Evolutionary conservation across 768 basidiomycete genomes (phyloP), one percentile per base, ranked within the genome.

Genomic region (Tulasnella sp.): DNA sequence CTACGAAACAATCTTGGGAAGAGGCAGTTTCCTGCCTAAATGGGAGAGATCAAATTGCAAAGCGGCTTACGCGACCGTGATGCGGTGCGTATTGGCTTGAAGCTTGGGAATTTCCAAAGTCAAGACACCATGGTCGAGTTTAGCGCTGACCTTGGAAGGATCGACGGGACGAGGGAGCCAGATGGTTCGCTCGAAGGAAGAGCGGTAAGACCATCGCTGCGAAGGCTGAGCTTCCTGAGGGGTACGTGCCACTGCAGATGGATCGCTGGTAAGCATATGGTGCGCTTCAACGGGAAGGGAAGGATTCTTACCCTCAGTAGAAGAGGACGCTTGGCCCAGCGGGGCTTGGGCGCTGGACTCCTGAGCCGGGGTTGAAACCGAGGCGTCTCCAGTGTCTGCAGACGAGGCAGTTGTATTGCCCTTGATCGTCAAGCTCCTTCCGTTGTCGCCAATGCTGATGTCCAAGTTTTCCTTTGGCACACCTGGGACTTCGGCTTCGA

Each of bases 401-500:
- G 37, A 37, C 7, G 45, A 46, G 17, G 23, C 17, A 6, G 45
- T 27, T 11, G 45, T 45, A 19, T 57, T 51, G 19, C 51, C 57
- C 39, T 61, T 51, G 17, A 61, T 59, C 29, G 49, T 39, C 23
- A 61, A 41, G 41, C 57, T 61, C 46, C 39, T 17, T 12, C 59
- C 59, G 42, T 52, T 41, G 23, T 58, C 59, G 23, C 43, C 59
- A 19, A 61, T 42, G 36, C 45, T 42, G 25, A 61, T 34, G 40
- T 49, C 42, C 21, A 61, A 17, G 21, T 59, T 42, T 32, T 59
- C 59, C 5, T 39, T 53, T 53, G 11, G 32, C 27, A 50, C 49
- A 4, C 59, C 59, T 14, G 59, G 59, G 8, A 61, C 19, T 25
- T 61, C 59, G 15, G 59, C 59, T 45, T 61, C 59, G 31, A 61